Evolutionary conservation across 179 eudicot genomes (phyloP).

Genomic region (Kewa caespitosa): DNA sequence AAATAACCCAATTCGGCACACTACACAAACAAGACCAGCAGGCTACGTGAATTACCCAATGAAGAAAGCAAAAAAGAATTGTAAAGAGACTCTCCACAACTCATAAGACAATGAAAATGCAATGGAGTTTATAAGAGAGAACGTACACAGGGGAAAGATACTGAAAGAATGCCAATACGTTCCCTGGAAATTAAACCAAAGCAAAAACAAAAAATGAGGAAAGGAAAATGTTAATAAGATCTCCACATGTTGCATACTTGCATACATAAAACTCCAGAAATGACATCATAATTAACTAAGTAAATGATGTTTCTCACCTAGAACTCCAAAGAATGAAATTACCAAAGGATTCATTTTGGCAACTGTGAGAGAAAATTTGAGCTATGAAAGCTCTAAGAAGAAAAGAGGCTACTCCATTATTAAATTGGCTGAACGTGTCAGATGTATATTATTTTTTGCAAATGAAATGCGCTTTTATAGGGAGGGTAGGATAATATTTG

Average conservation of each 20-base stretch:
- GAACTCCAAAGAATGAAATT: conserved; percentile 3
- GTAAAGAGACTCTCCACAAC: too few species aligned
- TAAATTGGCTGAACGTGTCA: too few species aligned
- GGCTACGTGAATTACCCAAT: too few species aligned
- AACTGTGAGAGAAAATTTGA: not conserved
- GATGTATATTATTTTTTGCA: not conserved
- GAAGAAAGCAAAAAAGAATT: not conserved
- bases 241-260: not conserved
- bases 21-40: too few species aligned
- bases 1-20: too few species aligned
- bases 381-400: not conserved
- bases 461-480: not conserved
- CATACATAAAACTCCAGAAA: not conserved
- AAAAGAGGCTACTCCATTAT: not conserved
- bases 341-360: not conserved
- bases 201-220: too few species aligned
- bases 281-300: not conserved
- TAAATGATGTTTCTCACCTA: not conserved
- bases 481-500: too few species aligned
- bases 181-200: not conserved
- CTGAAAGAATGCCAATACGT: conserved; percentile 7
- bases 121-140: not conserved
- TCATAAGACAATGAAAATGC: too few species aligned
- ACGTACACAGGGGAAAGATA: conserved; percentile 20
- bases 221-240: not conserved